Percentiles rank a stretch among this genome's conserved stretches.
These are phyloP conservation scores for Kalaharituber pfeilii DNA, from an alignment of 2,329 filamentous ascomycete genomes.

Conservation along the genomic window DNA sequence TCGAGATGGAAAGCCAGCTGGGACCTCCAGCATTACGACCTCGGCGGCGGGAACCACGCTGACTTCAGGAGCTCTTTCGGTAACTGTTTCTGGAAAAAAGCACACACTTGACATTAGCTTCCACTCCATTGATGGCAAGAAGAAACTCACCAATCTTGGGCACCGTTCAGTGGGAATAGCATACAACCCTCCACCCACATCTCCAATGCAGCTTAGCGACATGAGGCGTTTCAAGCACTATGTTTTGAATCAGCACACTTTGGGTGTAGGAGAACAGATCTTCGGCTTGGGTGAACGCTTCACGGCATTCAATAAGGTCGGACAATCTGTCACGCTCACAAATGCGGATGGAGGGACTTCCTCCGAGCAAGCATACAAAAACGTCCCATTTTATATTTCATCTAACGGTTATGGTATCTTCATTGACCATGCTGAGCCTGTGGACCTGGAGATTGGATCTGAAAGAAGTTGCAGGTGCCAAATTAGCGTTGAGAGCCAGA, in stretches of 20 bases:
- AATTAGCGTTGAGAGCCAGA: slow-evolving; percentile 49
- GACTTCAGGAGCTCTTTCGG: slow-evolving; percentile 35
- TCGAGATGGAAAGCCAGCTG: slow-evolving; percentile 34
- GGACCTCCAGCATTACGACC: slow-evolving; percentile 29
- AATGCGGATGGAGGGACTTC: slow-evolving; percentile 48
- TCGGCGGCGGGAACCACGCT: slow-evolving; percentile 32
- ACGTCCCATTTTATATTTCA: slow-evolving; percentile 51
- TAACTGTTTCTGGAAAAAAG: slow-evolving; percentile 33
- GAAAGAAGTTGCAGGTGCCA: slow-evolving; percentile 56
- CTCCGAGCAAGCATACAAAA: slow-evolving; percentile 56
- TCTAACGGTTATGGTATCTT: slow-evolving; percentile 62
- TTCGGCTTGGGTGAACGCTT: slow-evolving; percentile 63
- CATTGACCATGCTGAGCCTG: slow-evolving; percentile 50
- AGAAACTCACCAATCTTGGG: slow-evolving; percentile 38
- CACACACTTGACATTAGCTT: slow-evolving; percentile 41
- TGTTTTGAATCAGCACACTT: slow-evolving; percentile 32
- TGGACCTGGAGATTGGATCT: slow-evolving; percentile 57
- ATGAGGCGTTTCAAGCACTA: slow-evolving; percentile 31
- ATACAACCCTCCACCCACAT: slow-evolving; percentile 37
- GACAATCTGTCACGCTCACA: slow-evolving; percentile 49
- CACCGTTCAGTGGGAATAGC: slow-evolving; percentile 41
- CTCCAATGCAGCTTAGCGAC: slow-evolving; percentile 37
- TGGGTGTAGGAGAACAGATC: slow-evolving; percentile 43
- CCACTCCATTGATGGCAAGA: slow-evolving; percentile 33
- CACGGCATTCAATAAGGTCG: slow-evolving; percentile 58